Evolutionary conservation across 164 flowering plant species (phyloP).

Genomic region (Akebia trifoliata): DNA sequence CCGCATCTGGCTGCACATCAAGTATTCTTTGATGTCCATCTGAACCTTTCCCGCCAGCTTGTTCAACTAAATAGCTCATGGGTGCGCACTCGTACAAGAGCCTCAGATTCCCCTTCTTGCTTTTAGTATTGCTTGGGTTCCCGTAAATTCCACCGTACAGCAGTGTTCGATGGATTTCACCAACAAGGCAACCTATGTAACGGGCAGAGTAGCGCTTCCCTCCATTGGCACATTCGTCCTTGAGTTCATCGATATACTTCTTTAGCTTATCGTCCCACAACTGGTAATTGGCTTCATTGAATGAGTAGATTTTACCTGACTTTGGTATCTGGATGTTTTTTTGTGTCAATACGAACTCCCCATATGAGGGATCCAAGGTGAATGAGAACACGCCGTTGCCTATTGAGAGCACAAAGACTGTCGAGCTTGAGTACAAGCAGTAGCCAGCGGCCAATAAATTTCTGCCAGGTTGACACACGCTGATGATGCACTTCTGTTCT

Average conservation of each 20-base stretch:
- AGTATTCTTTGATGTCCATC: constrained; percentile 68
- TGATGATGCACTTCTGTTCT: constrained; percentile 60
- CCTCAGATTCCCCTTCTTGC: constrained; percentile 87
- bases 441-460: constrained; percentile 93
- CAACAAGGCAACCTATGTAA: constrained; percentile 85
- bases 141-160: constrained; percentile 85
- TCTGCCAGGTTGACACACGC: constrained; percentile 82
- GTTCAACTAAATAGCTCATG: constrained; percentile 81
- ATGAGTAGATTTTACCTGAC: constrained; percentile 70
- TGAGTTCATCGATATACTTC: constrained; percentile 79
- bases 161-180: constrained; percentile 72
- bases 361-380: constrained; percentile 77
- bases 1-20: constrained; percentile 62
- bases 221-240: constrained; percentile 54
- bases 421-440: constrained; percentile 91
- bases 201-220: constrained; percentile 88
- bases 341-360: constrained; percentile 82
- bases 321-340: constrained; percentile 72
- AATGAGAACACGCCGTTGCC: constrained; percentile 74
- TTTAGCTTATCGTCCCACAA: constrained; percentile 87
- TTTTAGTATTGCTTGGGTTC: constrained; percentile 73
- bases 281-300: constrained; percentile 86
- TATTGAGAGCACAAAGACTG: constrained; percentile 68
- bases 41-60: constrained; percentile 82
- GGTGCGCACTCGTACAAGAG: constrained; percentile 90